These are phyloP conservation scores for Pelargonium myrrhifolium DNA, from an alignment of 441 rosid genomes.

Conservation along the genomic window DNA sequence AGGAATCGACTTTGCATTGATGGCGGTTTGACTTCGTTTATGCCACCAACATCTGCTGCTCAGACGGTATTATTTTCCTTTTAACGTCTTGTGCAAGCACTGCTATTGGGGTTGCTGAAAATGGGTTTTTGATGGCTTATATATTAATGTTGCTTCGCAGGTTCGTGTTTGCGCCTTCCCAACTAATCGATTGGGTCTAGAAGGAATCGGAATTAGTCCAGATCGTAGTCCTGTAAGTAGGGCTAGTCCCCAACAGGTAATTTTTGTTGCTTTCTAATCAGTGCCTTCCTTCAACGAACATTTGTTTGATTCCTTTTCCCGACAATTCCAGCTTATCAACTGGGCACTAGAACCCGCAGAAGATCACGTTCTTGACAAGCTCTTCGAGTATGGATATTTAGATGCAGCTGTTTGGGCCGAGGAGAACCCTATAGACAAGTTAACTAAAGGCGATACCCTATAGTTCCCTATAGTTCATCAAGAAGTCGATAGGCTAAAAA, in stretches of 20 bases:
- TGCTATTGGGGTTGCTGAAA: not conserved
- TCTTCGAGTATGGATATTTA: conserved; percentile 66
- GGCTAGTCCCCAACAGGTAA: conserved; percentile 65
- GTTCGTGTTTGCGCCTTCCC: conserved; percentile 85
- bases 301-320: conserved; percentile 9
- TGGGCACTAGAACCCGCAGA: conserved; percentile 95
- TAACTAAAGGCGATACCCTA: conserved; percentile 37
- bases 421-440: conserved; percentile 47
- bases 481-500: no score
- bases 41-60: conserved; percentile 92
- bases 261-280: not conserved
- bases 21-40: conserved; percentile 86
- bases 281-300: conserved; percentile 1
- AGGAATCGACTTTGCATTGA: conserved; percentile 78
- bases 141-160: conserved; percentile 29
- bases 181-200: conserved; percentile 42
- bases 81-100: not conserved
- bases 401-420: conserved; percentile 80
- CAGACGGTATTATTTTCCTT: conserved; percentile 50
- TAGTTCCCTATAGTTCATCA: not conserved
- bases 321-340: conserved; percentile 29
- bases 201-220: conserved; percentile 81
- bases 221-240: conserved; percentile 76
- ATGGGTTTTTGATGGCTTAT: not conserved
- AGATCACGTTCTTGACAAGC: conserved; percentile 57